Conservation (phyloP, 306 rosid species). For the Purshia tridentata region DNA sequence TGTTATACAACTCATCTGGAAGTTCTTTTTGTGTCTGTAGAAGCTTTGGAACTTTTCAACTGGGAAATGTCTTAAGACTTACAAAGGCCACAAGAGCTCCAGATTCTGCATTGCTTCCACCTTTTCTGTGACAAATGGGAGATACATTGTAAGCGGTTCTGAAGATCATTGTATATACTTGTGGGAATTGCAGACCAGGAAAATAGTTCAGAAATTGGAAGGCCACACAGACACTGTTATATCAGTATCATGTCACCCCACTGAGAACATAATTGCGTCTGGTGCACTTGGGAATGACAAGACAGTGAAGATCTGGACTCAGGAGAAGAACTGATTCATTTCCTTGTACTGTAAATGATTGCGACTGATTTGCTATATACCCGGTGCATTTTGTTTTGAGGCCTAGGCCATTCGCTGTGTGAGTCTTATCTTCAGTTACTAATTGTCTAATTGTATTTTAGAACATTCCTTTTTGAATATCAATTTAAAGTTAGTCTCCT, state of each 20-base stretch:
- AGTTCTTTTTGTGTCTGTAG: constrained; percentile 36
- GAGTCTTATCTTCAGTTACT: not conserved
- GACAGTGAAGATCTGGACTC: constrained; percentile 92
- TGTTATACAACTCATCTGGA: constrained; percentile 8
- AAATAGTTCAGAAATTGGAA: constrained; percentile 84
- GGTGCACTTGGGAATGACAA: constrained; percentile 92
- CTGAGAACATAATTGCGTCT: constrained; percentile 85
- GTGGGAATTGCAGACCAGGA: constrained; percentile 86
- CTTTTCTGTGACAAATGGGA: constrained; percentile 83
- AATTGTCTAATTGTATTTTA: constrained; percentile 1
- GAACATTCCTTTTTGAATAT: not conserved
- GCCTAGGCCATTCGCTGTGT: not conserved
- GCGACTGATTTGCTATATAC: not conserved
- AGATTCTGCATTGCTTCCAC: constrained; percentile 80
- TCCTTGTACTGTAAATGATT: not conserved
- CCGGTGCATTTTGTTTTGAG: too few relatives aligned
- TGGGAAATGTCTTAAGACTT: constrained; percentile 89
- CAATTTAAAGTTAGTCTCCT: not conserved
- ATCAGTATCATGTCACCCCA: constrained; percentile 89
- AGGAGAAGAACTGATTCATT: constrained; percentile 48
- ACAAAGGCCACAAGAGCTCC: constrained; percentile 76
- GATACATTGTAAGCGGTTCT: constrained; percentile 86
- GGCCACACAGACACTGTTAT: constrained; percentile 89
- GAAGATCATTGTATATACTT: constrained; percentile 77
- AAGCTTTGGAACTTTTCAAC: constrained; percentile 95